Base-by-base conservation (phyloP, 2,329 filamentous ascomycete species). In the Fusarium tupiense region DNA sequence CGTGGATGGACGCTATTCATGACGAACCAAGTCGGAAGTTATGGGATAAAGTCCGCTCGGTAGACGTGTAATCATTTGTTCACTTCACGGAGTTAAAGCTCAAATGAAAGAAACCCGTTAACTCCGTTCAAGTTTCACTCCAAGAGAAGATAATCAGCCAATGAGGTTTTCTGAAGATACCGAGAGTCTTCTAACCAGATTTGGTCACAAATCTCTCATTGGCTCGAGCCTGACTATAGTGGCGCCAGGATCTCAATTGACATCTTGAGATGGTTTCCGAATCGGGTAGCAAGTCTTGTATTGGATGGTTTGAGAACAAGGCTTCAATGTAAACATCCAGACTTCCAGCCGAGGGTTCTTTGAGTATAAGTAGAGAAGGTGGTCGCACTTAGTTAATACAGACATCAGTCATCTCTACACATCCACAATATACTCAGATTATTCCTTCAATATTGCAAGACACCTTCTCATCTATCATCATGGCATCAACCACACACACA, bases 231-330 rank as follows among this genome's bases (percentile, higher is more conserved):
- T 3, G 17, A 26, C 16, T 31, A 13, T 53, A 26, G 46, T 47
- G 37, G 41, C n/a, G 13, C n/a, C 5, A 43, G 5, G 37, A 33
- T 57, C 35, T 40, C 22, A 22, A 2, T 5, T 10, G 9, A 26
- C 26, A 19, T 20, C 17, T 44, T 4, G 11, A 37, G 5, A 10
- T 22, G 26, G 33, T 29, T 69, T 63, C 64, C 57, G 2, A 69
- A 69, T 56, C 10, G 17, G 49, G 64, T 56, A 64, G 49, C 6
- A 69, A 69, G 64, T 69, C 66, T 69, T 58, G 33, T 3, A 69
- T 64, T 69, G 64, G 64, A 19, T 2, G 10, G 9, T 17, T 19
- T 1, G 6, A 53, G n/a, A 20, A 6, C 11, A 8, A 53, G 31
- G 49, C 31, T 37, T 53, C 31, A 11, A 20, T 26, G 0, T 4